These are phyloP conservation scores for Claviceps pazoutovae DNA, from an alignment of 2,329 filamentous ascomycete genomes.

Conservation along the genomic window DNA sequence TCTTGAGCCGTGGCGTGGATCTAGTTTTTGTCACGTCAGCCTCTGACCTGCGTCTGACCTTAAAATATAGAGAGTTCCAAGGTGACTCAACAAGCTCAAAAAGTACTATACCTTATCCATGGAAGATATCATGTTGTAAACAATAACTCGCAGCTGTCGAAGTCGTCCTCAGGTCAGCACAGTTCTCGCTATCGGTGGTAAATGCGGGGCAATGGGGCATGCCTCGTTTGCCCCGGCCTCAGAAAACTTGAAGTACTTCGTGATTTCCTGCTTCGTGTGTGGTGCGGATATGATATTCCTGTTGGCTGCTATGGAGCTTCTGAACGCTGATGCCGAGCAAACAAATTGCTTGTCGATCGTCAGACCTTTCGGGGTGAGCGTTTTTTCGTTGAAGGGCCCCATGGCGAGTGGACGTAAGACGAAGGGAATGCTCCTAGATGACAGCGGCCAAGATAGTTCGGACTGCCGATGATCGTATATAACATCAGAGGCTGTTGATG, in stretches of 20 bases:
- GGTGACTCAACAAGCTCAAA: no score
- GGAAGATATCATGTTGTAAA: background rate
- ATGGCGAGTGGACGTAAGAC: background rate
- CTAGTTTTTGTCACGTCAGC: background rate
- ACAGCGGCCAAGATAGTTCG: no score
- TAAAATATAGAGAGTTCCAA: no score
- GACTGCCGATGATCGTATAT: no score
- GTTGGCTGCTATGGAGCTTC: background rate
- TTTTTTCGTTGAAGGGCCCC: background rate
- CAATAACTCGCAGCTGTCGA: background rate
- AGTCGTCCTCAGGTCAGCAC: background rate
- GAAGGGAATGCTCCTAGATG: background rate
- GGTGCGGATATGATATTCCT: background rate
- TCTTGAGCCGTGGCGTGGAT: background rate
- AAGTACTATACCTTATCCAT: background rate
- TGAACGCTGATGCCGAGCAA: background rate
- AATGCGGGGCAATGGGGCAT: background rate
- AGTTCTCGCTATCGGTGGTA: no score
- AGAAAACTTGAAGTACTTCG: background rate
- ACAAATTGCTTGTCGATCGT: background rate
- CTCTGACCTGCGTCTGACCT: no score
- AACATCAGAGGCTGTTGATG: no score
- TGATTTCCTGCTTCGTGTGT: background rate
- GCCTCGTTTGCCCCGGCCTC: background rate
- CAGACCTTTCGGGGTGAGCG: background rate